Base-by-base conservation (phyloP, 2,329 filamentous ascomycete genomes). In the Tolypocladium cylindrosporum region DNA sequence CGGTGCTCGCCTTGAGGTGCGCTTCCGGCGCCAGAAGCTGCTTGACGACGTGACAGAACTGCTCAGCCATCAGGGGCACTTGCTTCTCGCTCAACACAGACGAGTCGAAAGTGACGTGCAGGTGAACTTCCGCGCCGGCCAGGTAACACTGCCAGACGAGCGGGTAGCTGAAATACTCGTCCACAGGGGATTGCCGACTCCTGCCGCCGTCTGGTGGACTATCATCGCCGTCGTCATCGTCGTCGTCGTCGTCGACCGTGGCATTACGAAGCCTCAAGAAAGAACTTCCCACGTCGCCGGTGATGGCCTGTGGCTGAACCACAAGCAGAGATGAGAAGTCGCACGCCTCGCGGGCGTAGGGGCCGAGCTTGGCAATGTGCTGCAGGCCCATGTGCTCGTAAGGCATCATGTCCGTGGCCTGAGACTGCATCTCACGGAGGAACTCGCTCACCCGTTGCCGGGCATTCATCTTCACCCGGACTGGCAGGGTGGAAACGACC, bases 361-460 rank as follows among this genome's bases (percentile, higher is more conserved):
- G 14, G 45, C 60, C 56, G 2, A 61, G 40, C 34, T 51, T 56
- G 16, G 43, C 51, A 79, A 48, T 60, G 54, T 67, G 62, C n/a
- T 66, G 62, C 7, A 71, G 57, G 31, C 66, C 65, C 21, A 65
- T 58, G 19, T 69, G 60, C 54, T 66, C 69, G 40, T 55, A 60
- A 3, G 58, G 55, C 4, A 63, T 59, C 61, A 62, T 62, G 54
- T 69, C 65, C 31, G 59, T 50, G 14, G 62, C 56, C 48, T 58
- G 60, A 16, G 59, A 55, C 60, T 69, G 66, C 5, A 68, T 54
- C 16, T 52, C 55, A 11, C 62, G 45, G 24, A 69, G 57, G 2
- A 67, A 43, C 27, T 40, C 52, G 36, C 13, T 9, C 13, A 54
- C 37, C 7, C 14, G 36, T 37, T 54, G 52, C 24, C 24, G 43